Percentiles rank a stretch among this genome's conserved stretches.
phyloP scores from a whole-genome alignment of 2,329 filamentous ascomycete species.

The Golovinomyces cichoracearum region DNA sequence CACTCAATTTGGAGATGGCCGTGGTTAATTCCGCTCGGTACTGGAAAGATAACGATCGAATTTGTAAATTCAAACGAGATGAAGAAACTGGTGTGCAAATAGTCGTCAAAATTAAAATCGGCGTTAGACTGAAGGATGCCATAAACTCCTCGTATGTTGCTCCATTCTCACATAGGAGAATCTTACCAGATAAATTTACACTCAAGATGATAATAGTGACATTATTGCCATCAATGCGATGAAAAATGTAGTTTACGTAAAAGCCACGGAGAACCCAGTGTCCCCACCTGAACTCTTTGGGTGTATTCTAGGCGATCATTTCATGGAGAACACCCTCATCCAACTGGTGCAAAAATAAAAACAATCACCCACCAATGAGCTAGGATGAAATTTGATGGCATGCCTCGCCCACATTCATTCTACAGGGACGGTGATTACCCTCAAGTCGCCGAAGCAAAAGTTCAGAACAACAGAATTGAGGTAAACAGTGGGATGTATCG shows the following conservation, averaged over 20 bases:
- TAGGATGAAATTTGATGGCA: constrained; percentile 62
- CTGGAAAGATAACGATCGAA: constrained; percentile 93
- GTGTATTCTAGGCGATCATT: constrained; percentile 62
- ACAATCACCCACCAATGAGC: constrained; percentile 77
- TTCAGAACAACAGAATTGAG: constrained; percentile 43
- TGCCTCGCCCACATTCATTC: constrained; percentile 88
- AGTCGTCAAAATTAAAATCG: constrained; percentile 85
- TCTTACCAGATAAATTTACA: constrained; percentile 38
- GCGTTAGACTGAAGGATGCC: constrained; percentile 73
- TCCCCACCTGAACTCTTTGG: constrained; percentile 83
- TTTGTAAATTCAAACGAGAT: constrained; percentile 81
- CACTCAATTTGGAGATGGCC: background rate
- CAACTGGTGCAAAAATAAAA: constrained; percentile 57
- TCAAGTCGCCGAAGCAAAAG: constrained; percentile 50
- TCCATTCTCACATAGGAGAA: constrained; percentile 1
- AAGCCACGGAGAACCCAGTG: constrained; percentile 78
- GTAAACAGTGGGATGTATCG: constrained; percentile 57
- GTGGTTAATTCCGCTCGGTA: constrained; percentile 38
- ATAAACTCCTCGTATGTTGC: constrained; percentile 50
- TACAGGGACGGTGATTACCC: constrained; percentile 71
- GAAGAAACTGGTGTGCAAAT: constrained; percentile 51
- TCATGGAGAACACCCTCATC: constrained; percentile 64
- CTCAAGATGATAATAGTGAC: constrained; percentile 74
- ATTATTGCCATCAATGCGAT: constrained; percentile 93
- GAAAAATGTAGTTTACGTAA: constrained; percentile 92